A percentile compares a stretch with the other conserved stretches of the same genome.
Conservation (phyloP, 495 filamentous ascomycete species). For the Hyaloscypha finlandica region DNA sequence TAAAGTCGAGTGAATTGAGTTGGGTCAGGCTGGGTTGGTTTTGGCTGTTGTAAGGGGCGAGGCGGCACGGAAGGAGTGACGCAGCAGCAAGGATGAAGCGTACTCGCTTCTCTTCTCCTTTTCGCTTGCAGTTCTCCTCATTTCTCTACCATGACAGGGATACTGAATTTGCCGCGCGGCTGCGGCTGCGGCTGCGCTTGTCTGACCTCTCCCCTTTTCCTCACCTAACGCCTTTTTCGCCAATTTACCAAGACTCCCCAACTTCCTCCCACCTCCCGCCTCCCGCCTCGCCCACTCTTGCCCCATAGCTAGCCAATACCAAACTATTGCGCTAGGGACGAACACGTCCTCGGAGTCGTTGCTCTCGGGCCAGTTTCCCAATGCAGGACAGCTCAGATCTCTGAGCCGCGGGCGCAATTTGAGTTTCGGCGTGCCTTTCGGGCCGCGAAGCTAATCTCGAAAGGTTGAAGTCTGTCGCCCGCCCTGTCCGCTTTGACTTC, state of each 20-base stretch:
- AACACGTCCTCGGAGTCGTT: neutral
- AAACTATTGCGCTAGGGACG: neutral
- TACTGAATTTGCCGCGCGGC: neutral
- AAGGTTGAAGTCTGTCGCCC: neutral
- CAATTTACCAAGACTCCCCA: no score
- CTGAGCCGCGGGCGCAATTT: neutral
- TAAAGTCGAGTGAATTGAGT: neutral
- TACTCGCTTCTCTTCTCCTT: no score
- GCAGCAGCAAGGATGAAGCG: no score
- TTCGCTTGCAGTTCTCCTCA: no score
- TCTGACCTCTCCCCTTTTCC: neutral
- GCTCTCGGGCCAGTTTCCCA: no score
- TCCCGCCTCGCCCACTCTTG: neutral
- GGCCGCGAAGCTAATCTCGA: neutral
- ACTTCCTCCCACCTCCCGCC: neutral
- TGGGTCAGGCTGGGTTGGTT: neutral
- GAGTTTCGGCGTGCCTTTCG: constrained; percentile 2
- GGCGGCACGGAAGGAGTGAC: neutral
- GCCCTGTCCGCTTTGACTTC: neutral
- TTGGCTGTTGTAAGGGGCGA: neutral
- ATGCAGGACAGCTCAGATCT: neutral
- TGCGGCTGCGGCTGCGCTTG: neutral
- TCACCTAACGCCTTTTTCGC: neutral
- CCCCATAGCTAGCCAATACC: no score
- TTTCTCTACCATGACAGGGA: no score